A percentile compares a stretch with the other conserved stretches of the same genome.
Evolutionary conservation across 2,329 filamentous ascomycete species (phyloP).

Genomic region (Fonsecaea nubica): DNA sequence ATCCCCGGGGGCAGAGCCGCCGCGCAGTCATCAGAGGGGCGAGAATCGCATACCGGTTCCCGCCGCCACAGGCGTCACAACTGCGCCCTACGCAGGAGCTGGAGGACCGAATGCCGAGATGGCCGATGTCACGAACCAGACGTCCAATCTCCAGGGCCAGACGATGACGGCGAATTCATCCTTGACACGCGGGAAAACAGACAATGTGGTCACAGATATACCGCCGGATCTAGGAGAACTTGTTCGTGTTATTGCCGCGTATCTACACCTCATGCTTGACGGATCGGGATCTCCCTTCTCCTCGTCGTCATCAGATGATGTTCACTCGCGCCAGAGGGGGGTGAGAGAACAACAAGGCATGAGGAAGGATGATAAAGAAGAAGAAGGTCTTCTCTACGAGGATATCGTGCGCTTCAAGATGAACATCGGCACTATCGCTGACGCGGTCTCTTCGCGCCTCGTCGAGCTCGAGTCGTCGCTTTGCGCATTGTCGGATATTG

Average conservation of each 20-base stretch:
- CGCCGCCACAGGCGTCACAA: background rate
- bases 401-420: constrained; percentile 24
- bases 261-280: constrained; percentile 14
- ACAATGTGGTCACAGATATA: background rate
- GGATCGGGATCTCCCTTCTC: background rate
- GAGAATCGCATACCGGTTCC: background rate
- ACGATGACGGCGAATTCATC: background rate
- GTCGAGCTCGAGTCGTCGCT: constrained; percentile 21
- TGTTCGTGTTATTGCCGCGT: constrained; percentile 27
- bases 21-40: background rate
- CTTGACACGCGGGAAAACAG: background rate
- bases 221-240: constrained; percentile 18
- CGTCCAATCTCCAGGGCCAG: background rate
- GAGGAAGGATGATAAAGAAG: background rate
- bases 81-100: background rate
- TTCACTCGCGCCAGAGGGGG: background rate
- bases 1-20: background rate
- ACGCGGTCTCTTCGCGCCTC: constrained; percentile 8
- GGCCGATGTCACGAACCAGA: background rate
- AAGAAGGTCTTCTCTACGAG: constrained; percentile 19
- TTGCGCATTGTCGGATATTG: constrained; percentile 5
- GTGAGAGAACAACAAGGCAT: background rate
- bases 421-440: constrained; percentile 17
- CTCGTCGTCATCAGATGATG: too few relatives aligned
- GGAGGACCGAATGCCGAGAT: background rate